Evolutionary conservation across 2,329 filamentous ascomycete species (phyloP), one percentile per base, ranked within the genome.

Genomic region (Sarocladiaceae sp.): DNA sequence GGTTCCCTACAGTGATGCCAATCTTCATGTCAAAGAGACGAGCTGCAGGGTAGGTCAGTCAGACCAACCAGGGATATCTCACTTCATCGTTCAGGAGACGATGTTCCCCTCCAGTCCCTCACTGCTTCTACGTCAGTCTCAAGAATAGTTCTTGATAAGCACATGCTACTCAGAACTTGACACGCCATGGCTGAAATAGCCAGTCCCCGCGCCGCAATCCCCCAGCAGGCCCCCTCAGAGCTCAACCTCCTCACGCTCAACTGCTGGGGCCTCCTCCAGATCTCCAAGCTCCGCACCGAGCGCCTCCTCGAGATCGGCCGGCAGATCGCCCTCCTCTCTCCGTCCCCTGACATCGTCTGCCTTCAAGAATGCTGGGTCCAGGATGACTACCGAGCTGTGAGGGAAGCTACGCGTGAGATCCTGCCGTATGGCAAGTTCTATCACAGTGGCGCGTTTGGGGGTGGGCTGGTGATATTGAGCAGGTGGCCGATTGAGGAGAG

Each of bases 341-440:
- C 86, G 1, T 61, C 75, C 9, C 88, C 90, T 21, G 77, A 94
- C 50, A 90, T 96, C 56, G 88, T 96, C 49, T 88, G 85, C n/a
- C 72, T 97, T 13, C 91, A 97, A 66, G 91, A 97, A 72, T 94
- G 88, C 69, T 98, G 88, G 83, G 89, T 86, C 3, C 83, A 89
- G 56, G 70, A 85, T 53, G 88, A 96, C 70, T 95, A 90, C 70
- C 70, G 78, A 49, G 76, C 75, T 57, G 89, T 96, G 58, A 85
- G 87, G 41, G 72, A 80, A 18, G 76, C 83, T 51, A 91, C 88
- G 4, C 74, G 74, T 50, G 70, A 81, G 53, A 74, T 91, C 43
- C 76, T 97, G 21, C 93, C 93, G 0, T 83, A 94, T 63, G 89
- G 83, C 47, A 97, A 97, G 66, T 95, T 94, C 70, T 98, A 96